Evolutionary conservation across 2,329 filamentous ascomycete genomes (phyloP).

Genomic region (Rhexocercosporidium sp.): DNA sequence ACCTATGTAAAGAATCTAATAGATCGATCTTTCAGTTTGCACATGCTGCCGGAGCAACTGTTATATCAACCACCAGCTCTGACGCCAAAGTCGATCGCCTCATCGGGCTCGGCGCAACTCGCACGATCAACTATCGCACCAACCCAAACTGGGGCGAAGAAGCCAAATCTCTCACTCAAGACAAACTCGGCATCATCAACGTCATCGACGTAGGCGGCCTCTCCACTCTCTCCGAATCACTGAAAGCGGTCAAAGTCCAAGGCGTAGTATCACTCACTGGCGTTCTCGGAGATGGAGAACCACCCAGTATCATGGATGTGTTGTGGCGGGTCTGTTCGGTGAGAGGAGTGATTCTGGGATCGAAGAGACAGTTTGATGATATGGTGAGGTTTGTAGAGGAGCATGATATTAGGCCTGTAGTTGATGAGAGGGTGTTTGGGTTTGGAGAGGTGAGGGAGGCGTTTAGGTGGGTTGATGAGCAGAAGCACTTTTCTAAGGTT

Average conservation of each 20-base stretch:
- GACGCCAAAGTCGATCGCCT: not conserved
- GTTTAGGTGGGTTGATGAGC: conserved; percentile 52
- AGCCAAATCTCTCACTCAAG: not conserved
- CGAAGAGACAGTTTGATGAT: conserved; percentile 51
- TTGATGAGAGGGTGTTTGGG: conserved; percentile 49
- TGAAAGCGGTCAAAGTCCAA: conserved; percentile 52
- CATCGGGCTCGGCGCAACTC: not conserved
- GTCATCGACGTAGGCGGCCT: conserved; percentile 58
- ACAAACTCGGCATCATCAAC: conserved; percentile 54
- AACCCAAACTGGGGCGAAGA: not conserved
- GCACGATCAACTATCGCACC: conserved; percentile 7
- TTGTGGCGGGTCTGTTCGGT: conserved; percentile 39
- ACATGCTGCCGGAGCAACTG: conserved; percentile 4
- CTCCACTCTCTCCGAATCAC: conserved; percentile 60
- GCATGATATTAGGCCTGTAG: conserved; percentile 48
- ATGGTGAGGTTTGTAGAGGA: conserved; percentile 46
- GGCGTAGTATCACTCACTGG: conserved; percentile 45
- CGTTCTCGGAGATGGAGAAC: conserved; percentile 34
- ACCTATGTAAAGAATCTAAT: too few relatives aligned
- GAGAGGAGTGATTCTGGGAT: conserved; percentile 53
- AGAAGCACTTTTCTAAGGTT: conserved; percentile 55
- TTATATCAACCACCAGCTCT: conserved; percentile 1
- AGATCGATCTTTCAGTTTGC: conserved; percentile 2
- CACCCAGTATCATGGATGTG: conserved; percentile 5
- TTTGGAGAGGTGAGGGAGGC: conserved; percentile 51